These are phyloP conservation scores for Ceratocystis colombiana DNA, from an alignment of 2,329 filamentous ascomycete genomes.

Conservation along the genomic window DNA sequence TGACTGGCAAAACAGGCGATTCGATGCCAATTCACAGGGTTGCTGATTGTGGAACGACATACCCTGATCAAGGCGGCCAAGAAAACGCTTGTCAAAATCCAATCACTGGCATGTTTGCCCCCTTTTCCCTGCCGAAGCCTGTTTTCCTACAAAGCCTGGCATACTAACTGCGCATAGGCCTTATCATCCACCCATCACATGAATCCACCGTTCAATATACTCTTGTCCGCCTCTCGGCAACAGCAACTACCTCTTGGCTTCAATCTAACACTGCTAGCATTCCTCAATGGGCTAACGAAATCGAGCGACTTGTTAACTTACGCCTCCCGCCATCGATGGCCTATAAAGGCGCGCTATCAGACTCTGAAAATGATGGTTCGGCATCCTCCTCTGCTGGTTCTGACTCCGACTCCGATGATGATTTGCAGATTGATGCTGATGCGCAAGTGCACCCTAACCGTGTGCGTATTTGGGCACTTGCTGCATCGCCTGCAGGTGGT, in stretches of 20 bases:
- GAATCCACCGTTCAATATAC: slow-evolving; percentile 40
- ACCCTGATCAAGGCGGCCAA: slow-evolving; percentile 31
- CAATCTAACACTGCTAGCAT: slow-evolving; percentile 33
- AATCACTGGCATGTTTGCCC: slow-evolving; percentile 35
- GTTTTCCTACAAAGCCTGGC: slow-evolving; percentile 27
- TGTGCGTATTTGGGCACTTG: slow-evolving; percentile 45
- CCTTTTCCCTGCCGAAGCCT: slow-evolving; percentile 12
- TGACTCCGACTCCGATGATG: slow-evolving; percentile 30
- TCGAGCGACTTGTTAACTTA: slow-evolving; percentile 38
- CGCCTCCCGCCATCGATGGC: slow-evolving; percentile 40
- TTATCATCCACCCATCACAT: slow-evolving; percentile 37
- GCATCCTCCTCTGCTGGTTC: slow-evolving; percentile 23
- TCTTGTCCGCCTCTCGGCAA: slow-evolving; percentile 44
- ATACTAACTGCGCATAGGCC: slow-evolving; percentile 32
- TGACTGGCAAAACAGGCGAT: slow-evolving; percentile 31
- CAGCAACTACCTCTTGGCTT: slow-evolving; percentile 43
- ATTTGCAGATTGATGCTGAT: slow-evolving; percentile 32
- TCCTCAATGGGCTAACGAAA: slow-evolving; percentile 41
- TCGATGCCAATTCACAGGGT: slow-evolving; percentile 34
- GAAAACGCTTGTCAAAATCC: slow-evolving; percentile 34
- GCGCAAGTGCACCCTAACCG: slow-evolving; percentile 42
- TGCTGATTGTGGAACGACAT: slow-evolving; percentile 40
- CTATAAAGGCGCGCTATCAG: slow-evolving; percentile 33
- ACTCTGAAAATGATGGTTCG: slow-evolving; percentile 30
- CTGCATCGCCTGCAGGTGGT: slow-evolving; percentile 43